Conservation (phyloP, 177 flowering plant genomes). For the Vitis hybrid region DNA sequence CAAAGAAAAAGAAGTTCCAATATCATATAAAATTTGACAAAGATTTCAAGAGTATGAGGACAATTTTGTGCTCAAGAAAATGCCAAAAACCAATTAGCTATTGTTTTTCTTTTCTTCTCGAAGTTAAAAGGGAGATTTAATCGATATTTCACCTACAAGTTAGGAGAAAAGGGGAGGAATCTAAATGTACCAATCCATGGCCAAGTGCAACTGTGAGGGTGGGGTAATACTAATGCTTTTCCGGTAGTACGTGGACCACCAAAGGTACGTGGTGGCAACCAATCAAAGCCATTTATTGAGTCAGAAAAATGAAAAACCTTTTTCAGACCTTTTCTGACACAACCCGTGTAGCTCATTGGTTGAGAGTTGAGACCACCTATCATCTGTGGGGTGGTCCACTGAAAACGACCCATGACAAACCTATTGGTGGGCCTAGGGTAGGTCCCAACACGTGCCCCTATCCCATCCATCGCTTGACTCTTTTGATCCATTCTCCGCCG, state of each 20-base stretch:
- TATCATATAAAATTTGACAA: too few species aligned
- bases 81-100: too few species aligned
- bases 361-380: constrained; percentile 10
- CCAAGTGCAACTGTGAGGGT: background rate
- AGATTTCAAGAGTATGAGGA: too few species aligned
- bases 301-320: background rate
- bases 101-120: too few species aligned
- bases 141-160: too few species aligned
- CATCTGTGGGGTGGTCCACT: constrained; percentile 13
- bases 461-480: background rate
- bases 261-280: background rate
- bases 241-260: constrained; percentile 9
- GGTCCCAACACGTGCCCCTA: constrained; percentile 18
- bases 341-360: constrained; percentile 7
- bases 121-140: too few species aligned
- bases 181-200: background rate
- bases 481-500: constrained; percentile 3
- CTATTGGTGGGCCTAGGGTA: background rate
- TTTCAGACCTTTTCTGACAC: constrained; percentile 14
- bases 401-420: too few species aligned
- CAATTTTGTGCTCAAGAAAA: too few species aligned
- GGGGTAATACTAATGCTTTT: background rate
- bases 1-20: too few species aligned
- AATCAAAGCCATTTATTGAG: constrained; percentile 5
- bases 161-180: background rate